Conservation (phyloP, 148 eudicot genomes). For the Chenopodium berlandieri region DNA sequence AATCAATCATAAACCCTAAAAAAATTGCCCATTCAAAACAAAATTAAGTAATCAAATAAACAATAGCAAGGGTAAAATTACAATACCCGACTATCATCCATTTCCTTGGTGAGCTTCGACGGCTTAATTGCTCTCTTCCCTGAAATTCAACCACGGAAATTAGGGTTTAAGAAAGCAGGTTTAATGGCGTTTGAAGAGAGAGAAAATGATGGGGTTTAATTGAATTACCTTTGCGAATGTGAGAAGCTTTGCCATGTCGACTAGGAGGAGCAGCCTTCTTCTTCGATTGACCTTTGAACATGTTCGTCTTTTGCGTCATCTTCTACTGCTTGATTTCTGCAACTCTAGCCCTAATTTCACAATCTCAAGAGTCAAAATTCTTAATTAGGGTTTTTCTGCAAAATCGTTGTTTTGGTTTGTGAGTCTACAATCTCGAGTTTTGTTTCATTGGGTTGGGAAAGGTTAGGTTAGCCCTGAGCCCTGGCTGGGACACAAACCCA, state of each 20-base stretch:
- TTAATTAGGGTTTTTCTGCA: slow-evolving; percentile 34
- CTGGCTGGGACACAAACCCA: too few species aligned
- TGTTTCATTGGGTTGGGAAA: too few species aligned
- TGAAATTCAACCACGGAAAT: slow-evolving; percentile 22
- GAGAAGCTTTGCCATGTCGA: slow-evolving; percentile 67
- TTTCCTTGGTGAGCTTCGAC: slow-evolving; percentile 49
- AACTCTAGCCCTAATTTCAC: background rate
- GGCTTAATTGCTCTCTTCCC: slow-evolving; percentile 75
- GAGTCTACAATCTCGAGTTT: too few species aligned
- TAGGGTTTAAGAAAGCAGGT: background rate
- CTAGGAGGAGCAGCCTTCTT: slow-evolving; percentile 58
- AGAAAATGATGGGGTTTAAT: background rate
- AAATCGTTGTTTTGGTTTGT: background rate
- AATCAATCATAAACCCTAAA: background rate
- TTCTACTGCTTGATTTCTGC: slow-evolving; percentile 20
- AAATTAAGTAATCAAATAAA: background rate
- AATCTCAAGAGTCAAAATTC: background rate
- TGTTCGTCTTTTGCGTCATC: slow-evolving; percentile 74
- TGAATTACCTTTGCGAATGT: slow-evolving; percentile 61
- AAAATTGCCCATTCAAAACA: background rate
- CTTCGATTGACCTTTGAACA: slow-evolving; percentile 79
- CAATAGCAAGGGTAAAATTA: background rate
- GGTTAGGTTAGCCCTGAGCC: too few species aligned
- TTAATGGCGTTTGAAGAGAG: background rate
- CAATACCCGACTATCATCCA: slow-evolving; percentile 64